phyloP scores from a whole-genome alignment of 768 basidiomycete genomes.

The Psilocybe cyanescens region DNA sequence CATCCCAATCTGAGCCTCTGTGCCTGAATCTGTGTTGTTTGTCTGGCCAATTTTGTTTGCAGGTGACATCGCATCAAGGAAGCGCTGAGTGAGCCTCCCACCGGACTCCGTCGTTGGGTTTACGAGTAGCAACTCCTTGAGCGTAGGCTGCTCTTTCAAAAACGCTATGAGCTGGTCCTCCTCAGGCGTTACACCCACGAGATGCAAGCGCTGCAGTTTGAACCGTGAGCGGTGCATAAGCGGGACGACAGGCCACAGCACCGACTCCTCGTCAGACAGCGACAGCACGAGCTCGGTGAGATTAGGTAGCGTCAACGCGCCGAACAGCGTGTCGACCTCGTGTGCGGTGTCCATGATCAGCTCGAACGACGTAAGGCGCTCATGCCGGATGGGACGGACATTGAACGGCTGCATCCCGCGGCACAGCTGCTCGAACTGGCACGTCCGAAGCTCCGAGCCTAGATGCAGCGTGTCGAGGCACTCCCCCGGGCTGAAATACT shows the following conservation, averaged over 20 bases:
- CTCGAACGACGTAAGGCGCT: constrained; percentile 19
- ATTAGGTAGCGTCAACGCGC: constrained; percentile 18
- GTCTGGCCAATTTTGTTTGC: background rate
- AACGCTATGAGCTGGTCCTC: constrained; percentile 20
- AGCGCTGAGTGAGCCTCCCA: constrained; percentile 16
- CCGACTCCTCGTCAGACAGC: constrained; percentile 17
- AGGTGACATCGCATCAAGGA: constrained; percentile 20
- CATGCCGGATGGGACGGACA: constrained; percentile 16
- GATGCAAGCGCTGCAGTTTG: constrained; percentile 17
- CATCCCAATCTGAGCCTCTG: background rate
- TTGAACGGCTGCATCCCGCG: constrained; percentile 12
- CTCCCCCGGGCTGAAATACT: constrained; percentile 21
- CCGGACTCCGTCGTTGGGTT: constrained; percentile 22
- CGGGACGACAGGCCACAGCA: constrained; percentile 13
- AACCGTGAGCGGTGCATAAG: constrained; percentile 20
- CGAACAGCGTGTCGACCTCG: constrained; percentile 18
- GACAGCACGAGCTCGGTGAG: constrained; percentile 23
- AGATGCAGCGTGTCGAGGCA: constrained; percentile 23
- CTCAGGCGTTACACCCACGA: constrained; percentile 24
- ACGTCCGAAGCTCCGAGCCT: constrained; percentile 14
- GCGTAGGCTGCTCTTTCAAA: constrained; percentile 14
- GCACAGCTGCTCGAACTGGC: constrained; percentile 22
- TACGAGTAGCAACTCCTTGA: constrained; percentile 19
- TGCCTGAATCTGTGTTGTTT: too few species aligned
- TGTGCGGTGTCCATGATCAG: constrained; percentile 19